Evolutionary conservation across 108 stramenopile species (phyloP), one percentile per base, ranked within the genome.

Genomic region (Nitzschia sp.): DNA sequence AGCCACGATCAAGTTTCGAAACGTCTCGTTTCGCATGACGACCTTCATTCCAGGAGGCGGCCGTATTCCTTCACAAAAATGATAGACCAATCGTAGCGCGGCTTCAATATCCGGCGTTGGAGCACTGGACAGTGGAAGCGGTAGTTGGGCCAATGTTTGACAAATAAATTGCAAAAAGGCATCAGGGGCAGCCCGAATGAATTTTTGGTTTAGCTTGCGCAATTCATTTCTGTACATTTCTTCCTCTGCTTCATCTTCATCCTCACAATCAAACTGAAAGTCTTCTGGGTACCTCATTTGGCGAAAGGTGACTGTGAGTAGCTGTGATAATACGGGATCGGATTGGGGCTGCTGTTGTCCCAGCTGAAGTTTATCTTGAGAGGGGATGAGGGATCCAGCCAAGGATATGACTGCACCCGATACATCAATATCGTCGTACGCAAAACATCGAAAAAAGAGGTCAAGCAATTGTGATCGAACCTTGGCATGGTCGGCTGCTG

Each of bases 351-450:
- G 48, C 23, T 8, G 21, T 1, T 41, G 35, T 1, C 15, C 13
- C n/a, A n/a, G n/a, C 36, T 62, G 36, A 19, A 52, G 36, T 15
- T n/a, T 60, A 8, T 55, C 69, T 53, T 67, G 63, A 16, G 45
- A 46, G 22, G 26, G 30, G 25, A 66, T 28, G 17, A 77, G 46
- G 2, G 59, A 53, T 35, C 70, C 73, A 13, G 72, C 82, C 28
- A 87, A 38, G 3, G 85, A 76, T 25, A 87, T 55, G 6, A 90
- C 89, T 23, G 89, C 86, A 1, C 77, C 82, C 22, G 89, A 87
- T n/a, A 90, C 89, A 73, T 90, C 89, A 58, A 90, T 87, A 69
- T 87, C 86, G 58, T 90, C 89, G 34, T 77, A 87, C 17, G 76
- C 73, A 53, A 90, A 85, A 62, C 81, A 86, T 22, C 81, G 77